Evolutionary conservation across 106 monocot genomes (phyloP), one percentile per base, ranked within the genome.

Genomic region (Apostasia shenzhenica): DNA sequence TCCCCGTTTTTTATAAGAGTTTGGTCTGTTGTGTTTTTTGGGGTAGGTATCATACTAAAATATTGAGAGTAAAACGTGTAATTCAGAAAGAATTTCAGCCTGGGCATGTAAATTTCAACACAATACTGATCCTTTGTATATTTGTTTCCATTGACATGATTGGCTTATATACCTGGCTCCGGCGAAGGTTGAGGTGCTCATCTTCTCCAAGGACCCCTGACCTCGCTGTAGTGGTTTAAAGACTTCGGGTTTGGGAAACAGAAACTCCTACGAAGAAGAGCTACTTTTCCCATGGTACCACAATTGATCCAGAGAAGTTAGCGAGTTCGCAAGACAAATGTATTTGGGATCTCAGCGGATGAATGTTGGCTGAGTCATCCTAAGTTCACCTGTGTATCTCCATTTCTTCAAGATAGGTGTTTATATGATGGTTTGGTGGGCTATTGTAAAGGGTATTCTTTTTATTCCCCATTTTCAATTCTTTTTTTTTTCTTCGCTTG

Each of bases 371-470:
- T 44, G 59, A 40, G 46, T 48, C 72, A 26, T 55, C 6, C n/a
- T 53, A 44, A 63, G 63, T 63, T 53, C 8, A 41, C 60, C 40
- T 71, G 56, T 72, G 67, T 69, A 78, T 79, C 68, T 73, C 54
- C 42, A 69, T 53, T 57, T 62, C 26, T 72, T 50, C 72, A 43
- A 45, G 75, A 55, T 66, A 68, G 75, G 72, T 61, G 71, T 67
- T 66, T 71, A 63, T 76, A 68, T 68, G 46, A 71, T 68, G 62
- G 40, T 48, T 50, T 11, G 68, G 45, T 47, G 61, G 60, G 14
- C 47, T 70, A 66, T 50, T 70, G 13, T 66, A 44, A 13, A 70
- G 66, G 66, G 49, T 59, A 75, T 70, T 75, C 26, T 79, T 74
- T 26, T 26, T 26, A 26, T 26, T 26, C 26, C 26, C 26, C 26